A percentile compares a stretch with the other conserved stretches of the same genome.
Conservation (phyloP, 257 asterid genomes). For the Eustoma russellianum region DNA sequence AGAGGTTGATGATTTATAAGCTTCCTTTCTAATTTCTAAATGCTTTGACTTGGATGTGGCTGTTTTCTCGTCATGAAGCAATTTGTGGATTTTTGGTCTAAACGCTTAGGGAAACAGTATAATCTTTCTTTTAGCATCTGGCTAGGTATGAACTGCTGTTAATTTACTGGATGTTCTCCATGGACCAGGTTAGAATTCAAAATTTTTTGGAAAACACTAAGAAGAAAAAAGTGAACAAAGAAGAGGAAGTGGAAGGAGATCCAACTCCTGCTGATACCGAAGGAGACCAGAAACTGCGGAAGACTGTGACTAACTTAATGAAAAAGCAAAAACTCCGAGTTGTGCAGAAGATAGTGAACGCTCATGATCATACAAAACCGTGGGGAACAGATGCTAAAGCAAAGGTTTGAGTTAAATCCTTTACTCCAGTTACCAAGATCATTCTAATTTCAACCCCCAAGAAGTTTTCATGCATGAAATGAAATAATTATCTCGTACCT, state of each 20-base stretch:
- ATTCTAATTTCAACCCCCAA: background rate
- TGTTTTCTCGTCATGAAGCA: background rate
- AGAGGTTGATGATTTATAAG: constrained; percentile 51
- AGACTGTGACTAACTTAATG: constrained; percentile 55
- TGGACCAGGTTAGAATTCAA: constrained; percentile 64
- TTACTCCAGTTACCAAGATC: constrained; percentile 4
- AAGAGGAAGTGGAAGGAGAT: constrained; percentile 28
- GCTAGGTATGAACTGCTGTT: background rate
- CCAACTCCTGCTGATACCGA: constrained; percentile 19
- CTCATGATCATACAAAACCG: constrained; percentile 49
- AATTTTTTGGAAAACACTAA: constrained; percentile 60
- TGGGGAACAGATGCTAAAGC: constrained; percentile 85
- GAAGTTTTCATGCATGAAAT: background rate
- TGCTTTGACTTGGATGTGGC: constrained; percentile 3
- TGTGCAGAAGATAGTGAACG: constrained; percentile 58
- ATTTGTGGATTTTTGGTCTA: too few relatives aligned
- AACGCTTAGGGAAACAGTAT: too few relatives aligned
- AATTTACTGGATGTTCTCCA: constrained; percentile 6
- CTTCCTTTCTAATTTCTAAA: background rate
- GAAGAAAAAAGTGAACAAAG: constrained; percentile 38
- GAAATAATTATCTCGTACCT: constrained; percentile 11
- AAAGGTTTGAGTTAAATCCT: constrained; percentile 44
- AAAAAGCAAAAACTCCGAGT: constrained; percentile 70
- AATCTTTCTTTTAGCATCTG: background rate
- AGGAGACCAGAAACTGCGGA: constrained; percentile 40